Evolutionary conservation across 768 basidiomycete genomes (phyloP), one percentile per base, ranked within the genome.

Genomic region (Fomitopsis pulvina): DNA sequence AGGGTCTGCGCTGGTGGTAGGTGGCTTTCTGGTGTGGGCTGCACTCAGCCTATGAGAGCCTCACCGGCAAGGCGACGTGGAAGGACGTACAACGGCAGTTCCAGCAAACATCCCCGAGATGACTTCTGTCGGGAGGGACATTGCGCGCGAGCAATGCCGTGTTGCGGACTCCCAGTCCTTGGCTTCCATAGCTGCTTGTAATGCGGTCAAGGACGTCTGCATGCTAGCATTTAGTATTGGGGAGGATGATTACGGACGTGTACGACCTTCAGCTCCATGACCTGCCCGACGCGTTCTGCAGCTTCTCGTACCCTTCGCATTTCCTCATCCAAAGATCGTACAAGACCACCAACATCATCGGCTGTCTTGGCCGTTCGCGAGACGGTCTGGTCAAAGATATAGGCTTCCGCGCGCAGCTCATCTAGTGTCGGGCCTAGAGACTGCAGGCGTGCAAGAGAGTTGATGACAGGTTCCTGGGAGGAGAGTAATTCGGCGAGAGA

Each of bases 81-180:
- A 41, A 38, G 21, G 18, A 53, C 57, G 41, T 30, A 97, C 95
- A 49, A 99, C 92, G 0, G 87, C 84, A 8, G 74, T 77, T 63
- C 87, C 91, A 6, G 95, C 90, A 60, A 96, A 98, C 3, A 79
- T 75, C 2, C 92, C 91, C 24, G 81, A 78, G 25, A 88, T 80
- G 30, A 99, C 83, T 38, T 85, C 80, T 6, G 69, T 60, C 1
- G 93, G 87, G 12, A 96, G 71, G 0, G 85, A 73, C 87, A 95
- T 94, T 2, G 93, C 95, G 20, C 92, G 75, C 27, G 89, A 83
- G 66, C 94, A 95, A 60, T 92, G 86, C 51, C 92, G 77, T 0
- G 93, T 83, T 3, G 96, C 96, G 2, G 88, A 80, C 64, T 99
- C 96, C 96, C 96, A 99, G 60, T 98, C 96, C 56, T 88, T 80